These are phyloP conservation scores for Tricholoma furcatifolium DNA, from an alignment of 768 basidiomycete genomes.

Conservation along the genomic window DNA sequence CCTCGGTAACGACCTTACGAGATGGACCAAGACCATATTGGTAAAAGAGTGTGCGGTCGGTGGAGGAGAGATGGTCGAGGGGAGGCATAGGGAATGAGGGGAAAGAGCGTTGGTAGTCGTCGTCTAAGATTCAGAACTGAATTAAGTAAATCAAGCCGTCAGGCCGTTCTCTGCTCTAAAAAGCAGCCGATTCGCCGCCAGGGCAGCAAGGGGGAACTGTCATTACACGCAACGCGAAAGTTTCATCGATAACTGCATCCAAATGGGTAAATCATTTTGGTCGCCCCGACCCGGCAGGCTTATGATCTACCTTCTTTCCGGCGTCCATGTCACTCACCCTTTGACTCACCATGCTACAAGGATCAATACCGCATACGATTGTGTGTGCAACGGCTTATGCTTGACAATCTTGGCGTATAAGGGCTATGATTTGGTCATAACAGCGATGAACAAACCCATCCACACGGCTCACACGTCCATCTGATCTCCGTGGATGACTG, in stretches of 20 bases:
- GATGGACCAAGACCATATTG: slow-evolving; percentile 43
- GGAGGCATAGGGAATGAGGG: slow-evolving; percentile 1
- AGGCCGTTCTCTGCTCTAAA: neutral
- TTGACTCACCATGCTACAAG: too few relatives aligned
- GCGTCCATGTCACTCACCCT: too few relatives aligned
- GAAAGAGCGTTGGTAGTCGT: slow-evolving; percentile 1
- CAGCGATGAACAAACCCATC: too few relatives aligned
- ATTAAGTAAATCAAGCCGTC: slow-evolving; percentile 5
- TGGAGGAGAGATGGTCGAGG: slow-evolving; percentile 22
- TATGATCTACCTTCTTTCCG: too few relatives aligned
- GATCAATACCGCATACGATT: too few relatives aligned
- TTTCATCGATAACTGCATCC: neutral
- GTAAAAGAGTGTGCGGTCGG: slow-evolving; percentile 43
- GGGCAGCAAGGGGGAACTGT: slow-evolving; percentile 3
- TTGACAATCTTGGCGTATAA: too few relatives aligned
- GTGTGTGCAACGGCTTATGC: too few relatives aligned
- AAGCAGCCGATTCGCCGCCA: slow-evolving; percentile 10
- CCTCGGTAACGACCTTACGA: slow-evolving; percentile 37
- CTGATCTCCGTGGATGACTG: too few relatives aligned
- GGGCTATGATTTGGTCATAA: too few relatives aligned
- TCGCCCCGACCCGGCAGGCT: neutral
- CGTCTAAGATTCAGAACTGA: neutral
- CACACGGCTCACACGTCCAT: too few relatives aligned
- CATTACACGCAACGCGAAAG: neutral
- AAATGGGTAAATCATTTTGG: slow-evolving; percentile 5